These are phyloP conservation scores for Galerina marginata DNA, from an alignment of 768 basidiomycete genomes.

Conservation along the genomic window DNA sequence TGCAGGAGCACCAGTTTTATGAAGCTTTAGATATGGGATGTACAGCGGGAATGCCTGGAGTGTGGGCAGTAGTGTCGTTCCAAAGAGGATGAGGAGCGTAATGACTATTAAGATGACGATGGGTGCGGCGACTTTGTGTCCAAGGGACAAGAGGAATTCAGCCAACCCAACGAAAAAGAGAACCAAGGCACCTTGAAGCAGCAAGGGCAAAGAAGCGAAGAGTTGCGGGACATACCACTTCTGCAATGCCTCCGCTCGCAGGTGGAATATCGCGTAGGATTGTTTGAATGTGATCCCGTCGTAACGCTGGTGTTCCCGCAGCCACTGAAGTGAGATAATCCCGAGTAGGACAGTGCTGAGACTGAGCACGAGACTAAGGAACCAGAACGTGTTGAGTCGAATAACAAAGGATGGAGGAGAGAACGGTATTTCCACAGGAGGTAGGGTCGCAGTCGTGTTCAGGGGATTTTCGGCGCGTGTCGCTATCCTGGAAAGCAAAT, in stretches of 20 bases:
- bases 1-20: constrained; percentile 11
- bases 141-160: constrained; percentile 20
- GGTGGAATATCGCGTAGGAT: constrained; percentile 24
- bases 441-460: not conserved
- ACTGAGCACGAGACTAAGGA: constrained; percentile 19
- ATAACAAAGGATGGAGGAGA: constrained; percentile 8
- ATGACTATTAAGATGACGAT: constrained; percentile 4
- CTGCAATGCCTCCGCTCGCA: constrained; percentile 31
- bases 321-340: constrained; percentile 20
- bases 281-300: constrained; percentile 11
- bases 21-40: constrained; percentile 10
- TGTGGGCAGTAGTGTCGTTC: constrained; percentile 15
- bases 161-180: constrained; percentile 33
- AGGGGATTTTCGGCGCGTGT: not conserved
- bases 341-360: constrained; percentile 18
- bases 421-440: not conserved
- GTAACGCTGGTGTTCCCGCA: constrained; percentile 17
- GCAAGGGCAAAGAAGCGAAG: constrained; percentile 30
- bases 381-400: constrained; percentile 17
- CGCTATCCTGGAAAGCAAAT: constrained; percentile 16
- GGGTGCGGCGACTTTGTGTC: constrained; percentile 8
- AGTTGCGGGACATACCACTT: constrained; percentile 32
- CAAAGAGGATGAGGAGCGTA: constrained; percentile 11
- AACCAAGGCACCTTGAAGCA: constrained; percentile 34
- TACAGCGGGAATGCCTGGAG: constrained; percentile 14